Evolutionary conservation across 2,329 filamentous ascomycete species (phyloP), one percentile per base, ranked within the genome.

Genomic region (Exophiala aquamarina): DNA sequence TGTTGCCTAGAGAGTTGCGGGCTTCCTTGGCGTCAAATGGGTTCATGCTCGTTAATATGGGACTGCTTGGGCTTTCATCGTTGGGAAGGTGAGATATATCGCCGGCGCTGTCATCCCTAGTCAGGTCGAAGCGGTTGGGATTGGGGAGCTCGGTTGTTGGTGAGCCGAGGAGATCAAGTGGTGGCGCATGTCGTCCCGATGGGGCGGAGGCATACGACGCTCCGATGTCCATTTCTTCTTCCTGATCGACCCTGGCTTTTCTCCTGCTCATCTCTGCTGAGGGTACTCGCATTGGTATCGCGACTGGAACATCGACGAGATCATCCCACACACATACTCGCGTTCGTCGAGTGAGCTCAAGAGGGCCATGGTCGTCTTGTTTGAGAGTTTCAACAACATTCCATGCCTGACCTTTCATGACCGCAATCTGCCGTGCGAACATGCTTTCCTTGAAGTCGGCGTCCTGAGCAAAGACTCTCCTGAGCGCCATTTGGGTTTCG

Each of bases 401-500:
- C 90, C 93, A 98, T 1, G 93, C 93, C 65, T 98, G 93, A 9
- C 93, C 93, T 70, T 98, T 98, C 89, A 98, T 95, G 49, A 98
- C 93, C 1, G 93, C 92, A 52, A 98, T 94, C 64, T 98, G 93
- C 57, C 89, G 84, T n/a, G 89, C 89, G 70, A 95, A 98, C 93
- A 98, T 98, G 69, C 89, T 86, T 71, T 98, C 93, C 66, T 97
- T 89, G 68, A 98, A 98, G 69, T 98, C 93, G 2, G 86, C 83
- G 66, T 98, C 93, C 64, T 94, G 82, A 57, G 89, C 85, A 66
- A 98, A 98, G 36, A 96, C 84, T 52, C 83, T 81, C 44, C 93
- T 87, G 31, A 98, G 74, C 17, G 89, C 87, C 50, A 89, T 74
- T 61, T 95, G 90, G 3, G 93, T 98, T 60, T 96, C 89, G 55